phyloP scores from a whole-genome alignment of 352 stramenopile genomes.

The Peronospora farinosa region DNA sequence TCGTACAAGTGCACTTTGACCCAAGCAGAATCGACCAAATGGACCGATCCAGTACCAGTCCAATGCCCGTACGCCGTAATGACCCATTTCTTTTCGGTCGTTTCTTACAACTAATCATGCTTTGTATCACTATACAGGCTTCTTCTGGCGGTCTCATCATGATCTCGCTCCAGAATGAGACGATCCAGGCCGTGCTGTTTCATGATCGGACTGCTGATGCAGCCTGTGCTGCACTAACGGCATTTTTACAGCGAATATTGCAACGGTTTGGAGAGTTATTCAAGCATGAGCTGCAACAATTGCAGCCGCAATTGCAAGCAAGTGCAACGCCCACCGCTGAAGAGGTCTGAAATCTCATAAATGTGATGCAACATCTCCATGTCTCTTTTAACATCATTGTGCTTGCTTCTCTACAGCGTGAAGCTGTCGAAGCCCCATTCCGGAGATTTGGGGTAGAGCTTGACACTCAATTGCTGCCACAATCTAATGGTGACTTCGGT shows the following conservation, averaged over 20 bases:
- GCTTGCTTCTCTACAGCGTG: slow-evolving; percentile 18
- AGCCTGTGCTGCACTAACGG: slow-evolving; percentile 38
- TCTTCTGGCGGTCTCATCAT: slow-evolving; percentile 55
- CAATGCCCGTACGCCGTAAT: slow-evolving; percentile 18
- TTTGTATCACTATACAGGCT: slow-evolving; percentile 13
- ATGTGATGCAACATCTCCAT: no score
- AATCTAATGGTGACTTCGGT: slow-evolving; percentile 11
- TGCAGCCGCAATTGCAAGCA: slow-evolving; percentile 40
- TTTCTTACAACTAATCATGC: neutral
- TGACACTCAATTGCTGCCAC: slow-evolving; percentile 23
- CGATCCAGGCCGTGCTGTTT: slow-evolving; percentile 67
- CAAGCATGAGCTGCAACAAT: slow-evolving; percentile 33
- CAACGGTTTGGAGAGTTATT: slow-evolving; percentile 44
- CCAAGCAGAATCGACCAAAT: slow-evolving; percentile 29
- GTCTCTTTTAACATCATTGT: slow-evolving; percentile 1
- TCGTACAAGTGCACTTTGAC: slow-evolving; percentile 69
- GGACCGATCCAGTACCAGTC: slow-evolving; percentile 18
- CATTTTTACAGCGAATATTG: slow-evolving; percentile 54
- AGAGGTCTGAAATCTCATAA: slow-evolving; percentile 14
- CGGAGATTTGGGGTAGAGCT: slow-evolving; percentile 29
- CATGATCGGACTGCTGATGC: slow-evolving; percentile 59
- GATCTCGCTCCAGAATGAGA: slow-evolving; percentile 57
- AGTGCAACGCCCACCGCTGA: slow-evolving; percentile 33
- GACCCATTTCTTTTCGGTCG: neutral
- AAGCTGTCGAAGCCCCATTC: slow-evolving; percentile 31